phyloP scores from a whole-genome alignment of 106 monocot species.

The Iris macrosiphon region DNA sequence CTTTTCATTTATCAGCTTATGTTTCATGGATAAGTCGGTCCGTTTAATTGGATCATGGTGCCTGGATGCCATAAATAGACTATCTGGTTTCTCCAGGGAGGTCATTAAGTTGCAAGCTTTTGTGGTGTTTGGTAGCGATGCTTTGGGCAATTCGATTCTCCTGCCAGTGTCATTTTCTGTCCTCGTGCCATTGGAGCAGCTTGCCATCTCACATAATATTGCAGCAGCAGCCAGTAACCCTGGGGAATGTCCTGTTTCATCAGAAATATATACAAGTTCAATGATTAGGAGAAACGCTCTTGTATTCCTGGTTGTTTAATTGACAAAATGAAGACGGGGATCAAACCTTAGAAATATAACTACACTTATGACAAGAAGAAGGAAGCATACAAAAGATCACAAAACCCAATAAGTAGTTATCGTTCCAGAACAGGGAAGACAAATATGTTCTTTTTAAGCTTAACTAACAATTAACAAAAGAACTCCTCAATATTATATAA shows the following conservation, averaged over 20 bases:
- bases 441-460: too few relatives aligned
- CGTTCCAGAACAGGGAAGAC: too few relatives aligned
- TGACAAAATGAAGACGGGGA: too few relatives aligned
- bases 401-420: too few relatives aligned
- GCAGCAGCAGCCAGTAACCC: conserved; percentile 37
- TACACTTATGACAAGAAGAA: too few relatives aligned
- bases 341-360: too few relatives aligned
- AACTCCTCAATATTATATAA: too few relatives aligned
- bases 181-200: neutral
- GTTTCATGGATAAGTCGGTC: conserved; percentile 12
- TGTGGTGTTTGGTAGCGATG: conserved; percentile 27
- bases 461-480: too few relatives aligned
- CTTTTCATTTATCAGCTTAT: conserved; percentile 17
- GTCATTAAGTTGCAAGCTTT: conserved; percentile 24
- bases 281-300: too few relatives aligned
- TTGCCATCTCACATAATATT: conserved; percentile 17
- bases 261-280: conserved; percentile 1
- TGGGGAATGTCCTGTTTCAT: conserved; percentile 31
- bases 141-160: conserved; percentile 27
- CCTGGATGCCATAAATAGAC: conserved; percentile 10
- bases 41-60: conserved; percentile 22
- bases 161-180: neutral
- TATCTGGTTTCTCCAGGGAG: conserved; percentile 5
- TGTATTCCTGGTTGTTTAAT: too few relatives aligned
- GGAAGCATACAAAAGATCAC: too few relatives aligned